These are phyloP conservation scores for Conticribra guillardii DNA, from an alignment of 108 stramenopile species.

Conservation along the genomic window DNA sequence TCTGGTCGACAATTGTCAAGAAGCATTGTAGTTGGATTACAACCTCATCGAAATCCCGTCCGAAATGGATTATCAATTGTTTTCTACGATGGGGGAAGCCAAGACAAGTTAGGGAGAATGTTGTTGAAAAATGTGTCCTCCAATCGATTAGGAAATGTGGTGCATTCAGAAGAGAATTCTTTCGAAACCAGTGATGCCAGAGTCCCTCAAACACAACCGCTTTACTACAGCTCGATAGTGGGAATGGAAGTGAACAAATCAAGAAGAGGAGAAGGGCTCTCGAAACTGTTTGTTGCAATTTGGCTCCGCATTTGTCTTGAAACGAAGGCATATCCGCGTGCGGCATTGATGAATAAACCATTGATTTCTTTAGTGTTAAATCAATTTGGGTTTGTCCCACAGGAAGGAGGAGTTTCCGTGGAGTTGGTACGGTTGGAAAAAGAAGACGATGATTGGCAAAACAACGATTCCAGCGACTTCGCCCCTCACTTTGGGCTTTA, in stretches of 20 bases:
- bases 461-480: not conserved
- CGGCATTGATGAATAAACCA: constrained; percentile 54
- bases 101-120: constrained; percentile 43
- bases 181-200: not conserved
- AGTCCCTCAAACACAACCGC: not conserved
- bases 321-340: constrained; percentile 43
- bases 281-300: constrained; percentile 44
- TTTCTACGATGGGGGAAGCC: constrained; percentile 25
- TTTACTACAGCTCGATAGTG: constrained; percentile 39
- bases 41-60: constrained; percentile 50
- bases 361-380: constrained; percentile 41
- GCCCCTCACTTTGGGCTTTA: constrained; percentile 32
- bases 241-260: constrained; percentile 47
- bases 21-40: constrained; percentile 40
- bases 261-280: constrained; percentile 44
- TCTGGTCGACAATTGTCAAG: not conserved
- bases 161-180: no score
- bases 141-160: no score
- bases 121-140: constrained; percentile 41
- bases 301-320: constrained; percentile 46
- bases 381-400: constrained; percentile 46
- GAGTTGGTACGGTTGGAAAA: constrained; percentile 38
- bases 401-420: constrained; percentile 33
- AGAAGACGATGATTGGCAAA: constrained; percentile 1
- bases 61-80: constrained; percentile 50